Conservation (phyloP, 208 protist species). For the Angomonas ambiguus region DNA sequence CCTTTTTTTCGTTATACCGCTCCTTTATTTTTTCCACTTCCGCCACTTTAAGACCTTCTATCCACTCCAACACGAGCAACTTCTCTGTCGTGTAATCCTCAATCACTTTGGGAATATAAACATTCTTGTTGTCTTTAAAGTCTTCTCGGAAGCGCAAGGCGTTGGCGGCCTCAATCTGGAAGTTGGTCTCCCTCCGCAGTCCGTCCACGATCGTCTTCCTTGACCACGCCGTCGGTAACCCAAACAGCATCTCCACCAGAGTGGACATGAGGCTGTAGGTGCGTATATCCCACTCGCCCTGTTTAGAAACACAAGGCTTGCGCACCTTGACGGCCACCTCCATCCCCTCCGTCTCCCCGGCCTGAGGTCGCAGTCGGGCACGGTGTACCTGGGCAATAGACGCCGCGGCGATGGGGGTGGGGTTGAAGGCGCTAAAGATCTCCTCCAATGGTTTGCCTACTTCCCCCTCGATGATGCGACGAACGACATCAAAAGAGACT, state of each 20-base stretch:
- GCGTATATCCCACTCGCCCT: constrained; percentile 81
- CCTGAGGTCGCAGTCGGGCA: constrained; percentile 37
- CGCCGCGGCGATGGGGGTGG: constrained; percentile 88
- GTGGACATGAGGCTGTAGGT: constrained; percentile 66
- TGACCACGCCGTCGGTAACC: constrained; percentile 69
- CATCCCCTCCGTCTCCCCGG: constrained; percentile 10
- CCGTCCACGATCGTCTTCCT: constrained; percentile 60
- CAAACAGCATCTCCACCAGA: constrained; percentile 62
- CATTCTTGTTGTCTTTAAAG: constrained; percentile 27
- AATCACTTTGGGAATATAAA: constrained; percentile 70
- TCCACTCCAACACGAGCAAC: constrained; percentile 93
- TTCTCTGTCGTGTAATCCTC: constrained; percentile 44
- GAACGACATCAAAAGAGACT: constrained; percentile 44
- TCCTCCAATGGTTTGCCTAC: constrained; percentile 53
- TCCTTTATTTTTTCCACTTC: constrained; percentile 53
- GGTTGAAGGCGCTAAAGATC: constrained; percentile 87
- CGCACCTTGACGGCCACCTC: constrained; percentile 94
- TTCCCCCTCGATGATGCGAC: constrained; percentile 50
- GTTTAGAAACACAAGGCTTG: constrained; percentile 72
- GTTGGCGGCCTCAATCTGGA: constrained; percentile 76
- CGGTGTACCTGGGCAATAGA: constrained; percentile 94
- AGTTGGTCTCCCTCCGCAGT: constrained; percentile 79
- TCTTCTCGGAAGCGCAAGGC: constrained; percentile 37
- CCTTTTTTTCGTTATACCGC: constrained; percentile 37
- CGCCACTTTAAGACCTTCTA: constrained; percentile 75